Base-by-base conservation (phyloP, 192 early-diverging fungal species). In the Pilaira anomala region DNA sequence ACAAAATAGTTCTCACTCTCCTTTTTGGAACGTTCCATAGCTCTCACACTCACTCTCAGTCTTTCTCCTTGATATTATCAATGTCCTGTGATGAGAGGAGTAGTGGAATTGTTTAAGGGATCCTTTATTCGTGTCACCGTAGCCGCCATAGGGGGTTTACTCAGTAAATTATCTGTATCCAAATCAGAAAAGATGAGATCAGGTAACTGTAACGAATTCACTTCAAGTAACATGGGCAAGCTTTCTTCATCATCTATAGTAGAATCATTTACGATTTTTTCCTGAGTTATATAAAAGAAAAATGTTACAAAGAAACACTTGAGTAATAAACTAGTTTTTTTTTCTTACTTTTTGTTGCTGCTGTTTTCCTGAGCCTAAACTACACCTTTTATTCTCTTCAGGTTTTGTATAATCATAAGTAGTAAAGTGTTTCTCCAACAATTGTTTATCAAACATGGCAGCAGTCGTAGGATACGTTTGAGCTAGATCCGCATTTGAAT, bases 391-490 rank as follows among this genome's bases (percentile, higher is more conserved):
- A 30, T 63, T 73, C 29, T 67, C 65, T 18, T 54, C 33, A 1
- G 73, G 68, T 62, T 91, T 91, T 12, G 86, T 85, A 65, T 78
- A 89, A 60, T 93, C 91, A 66, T 85, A 93, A 7, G 84, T 71
- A n/a, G 78, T 71, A 62, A 90, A 93, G 53, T 90, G 85, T 52
- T 87, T 85, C 50, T 93, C 90, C 88, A 93, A 91, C 21, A 66
- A 48, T 4, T 29, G 18, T 25, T 24, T 22, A 58, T 68, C 49
- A 22, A 65, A 71, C 2, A 67, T 76, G 39, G 76, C 72, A 28
- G 76, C 48, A 56, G 7, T 65, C 53, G 26, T 48, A 39, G 1
- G 72, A 68, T 21, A 60, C 41, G 51, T 56, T 77, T 29, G 49
- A 36, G n/a, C 61, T 65, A 13, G 69, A 63, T 18, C 2, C 16